Conservation (phyloP, 345 rosid species). For the Acer saccharum region DNA sequence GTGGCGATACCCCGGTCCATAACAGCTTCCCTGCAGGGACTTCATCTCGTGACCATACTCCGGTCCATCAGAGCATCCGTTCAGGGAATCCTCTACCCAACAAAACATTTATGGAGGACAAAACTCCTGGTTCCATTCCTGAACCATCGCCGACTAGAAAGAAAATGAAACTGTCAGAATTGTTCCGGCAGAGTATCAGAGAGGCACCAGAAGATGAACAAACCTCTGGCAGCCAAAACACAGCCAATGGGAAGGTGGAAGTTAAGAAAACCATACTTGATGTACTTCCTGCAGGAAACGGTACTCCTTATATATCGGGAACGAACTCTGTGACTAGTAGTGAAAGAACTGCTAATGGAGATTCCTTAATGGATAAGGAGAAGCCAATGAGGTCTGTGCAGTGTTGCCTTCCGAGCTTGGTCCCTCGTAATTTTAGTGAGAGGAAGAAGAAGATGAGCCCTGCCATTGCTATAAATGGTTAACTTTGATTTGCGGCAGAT, state of each 20-base stretch:
- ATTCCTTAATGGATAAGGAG: slow-evolving; percentile 36
- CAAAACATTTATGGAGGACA: slow-evolving; percentile 31
- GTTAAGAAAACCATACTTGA: slow-evolving; percentile 36
- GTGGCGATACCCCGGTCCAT: slow-evolving; percentile 82
- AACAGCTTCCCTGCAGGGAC: slow-evolving; percentile 47
- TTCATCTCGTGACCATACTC: slow-evolving; percentile 79
- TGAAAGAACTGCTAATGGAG: slow-evolving; percentile 52
- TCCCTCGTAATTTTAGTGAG: slow-evolving; percentile 57
- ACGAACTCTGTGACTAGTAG: slow-evolving; percentile 51
- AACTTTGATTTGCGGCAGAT: slow-evolving; percentile 13
- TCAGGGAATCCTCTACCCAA: slow-evolving; percentile 42
- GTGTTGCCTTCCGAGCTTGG: slow-evolving; percentile 81
- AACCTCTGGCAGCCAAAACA: slow-evolving; percentile 23
- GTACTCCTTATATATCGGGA: slow-evolving; percentile 57
- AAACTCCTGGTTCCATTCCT: slow-evolving; percentile 39
- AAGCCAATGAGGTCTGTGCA: slow-evolving; percentile 45
- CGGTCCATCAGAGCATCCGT: slow-evolving; percentile 59
- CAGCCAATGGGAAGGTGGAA: slow-evolving; percentile 25
- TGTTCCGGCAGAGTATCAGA: slow-evolving; percentile 60
- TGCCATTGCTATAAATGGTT: slow-evolving; percentile 40
- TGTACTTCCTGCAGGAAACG: slow-evolving; percentile 40
- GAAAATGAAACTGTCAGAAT: slow-evolving; percentile 80
- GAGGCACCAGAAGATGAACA: slow-evolving; percentile 48
- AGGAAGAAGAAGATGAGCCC: slow-evolving; percentile 76
- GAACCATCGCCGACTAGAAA: slow-evolving; percentile 48